Base-by-base conservation (phyloP, 305 asterid genomes). In the Fraxinus floribunda region DNA sequence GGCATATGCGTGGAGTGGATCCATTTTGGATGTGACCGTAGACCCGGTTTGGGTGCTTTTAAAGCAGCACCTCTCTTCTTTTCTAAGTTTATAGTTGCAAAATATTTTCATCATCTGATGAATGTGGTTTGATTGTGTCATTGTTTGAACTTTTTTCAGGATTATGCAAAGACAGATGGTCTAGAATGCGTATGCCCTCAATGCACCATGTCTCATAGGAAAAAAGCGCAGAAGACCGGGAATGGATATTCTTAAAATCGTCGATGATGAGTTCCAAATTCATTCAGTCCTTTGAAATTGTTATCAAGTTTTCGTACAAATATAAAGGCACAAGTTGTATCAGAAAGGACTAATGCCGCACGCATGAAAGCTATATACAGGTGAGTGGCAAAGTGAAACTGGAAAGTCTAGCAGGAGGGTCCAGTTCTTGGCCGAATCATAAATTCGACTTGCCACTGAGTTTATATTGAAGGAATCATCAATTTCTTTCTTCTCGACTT, bases 1-100 rank as follows among this genome's bases (percentile, higher is more conserved):
- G 97, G 99, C n/a, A 84, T 94, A 75, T 96, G 99, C 66, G 99
- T 98, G 68, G 99, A 96, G 90, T 94, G 99, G 99, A 98, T 98
- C 4, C 98, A 96, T 89, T 94, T 96, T 72, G 98, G 99, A 49
- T 96, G 99, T 82, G 99, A 24, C 72, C 89, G 98, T 68, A 84
- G 98, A 44, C 98, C 94, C 16, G 99, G 99, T 35, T 93, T 96
- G 86, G 98, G 99, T 10, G 97, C 98, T 84, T 96, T 96, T 86
- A 96, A 96, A 90, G 99, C 91, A 86, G 79, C 36, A n/a, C 79
- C 57, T 80, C 86, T 18, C 35, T 75, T 68, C 74, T 24, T 73
- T 9, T 20, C 5, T 30, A 39, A 78, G 20, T 79, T 78, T 1
- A 46, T 18, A n/a, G 78, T 71, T 44, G 2, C 34, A 68, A 77